Conservation (phyloP, 2,329 filamentous ascomycete species). For the Aspergillus pseudonomiae region DNA sequence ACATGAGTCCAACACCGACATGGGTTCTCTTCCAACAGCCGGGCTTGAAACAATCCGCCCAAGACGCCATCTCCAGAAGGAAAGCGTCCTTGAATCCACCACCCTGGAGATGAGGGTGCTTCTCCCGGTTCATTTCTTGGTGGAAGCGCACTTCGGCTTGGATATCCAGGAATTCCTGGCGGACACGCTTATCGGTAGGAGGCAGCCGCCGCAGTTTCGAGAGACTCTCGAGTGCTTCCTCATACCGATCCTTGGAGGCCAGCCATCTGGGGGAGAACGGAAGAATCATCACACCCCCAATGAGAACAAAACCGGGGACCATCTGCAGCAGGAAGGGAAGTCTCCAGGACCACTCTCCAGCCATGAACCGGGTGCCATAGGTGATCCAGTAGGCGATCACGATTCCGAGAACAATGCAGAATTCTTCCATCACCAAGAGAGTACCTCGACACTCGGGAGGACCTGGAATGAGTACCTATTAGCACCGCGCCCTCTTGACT, state of each 20-base stretch:
- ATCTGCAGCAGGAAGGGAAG: slow-evolving; percentile 54
- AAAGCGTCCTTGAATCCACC: slow-evolving; percentile 38
- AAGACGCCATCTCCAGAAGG: slow-evolving; percentile 53
- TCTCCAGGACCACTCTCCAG: slow-evolving; percentile 51
- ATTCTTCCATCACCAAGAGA: slow-evolving; percentile 47
- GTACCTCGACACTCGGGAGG: slow-evolving; percentile 54
- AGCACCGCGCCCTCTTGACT: not conserved
- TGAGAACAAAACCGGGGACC: slow-evolving; percentile 42
- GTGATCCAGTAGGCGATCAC: slow-evolving; percentile 48
- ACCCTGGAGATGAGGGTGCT: slow-evolving; percentile 43
- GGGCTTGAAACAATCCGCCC: slow-evolving; percentile 54
- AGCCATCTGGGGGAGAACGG: slow-evolving; percentile 62
- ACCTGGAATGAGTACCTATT: slow-evolving; percentile 17
- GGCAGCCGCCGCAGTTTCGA: slow-evolving; percentile 55
- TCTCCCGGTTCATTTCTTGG: slow-evolving; percentile 45
- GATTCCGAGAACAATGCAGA: slow-evolving; percentile 46
- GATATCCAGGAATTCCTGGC: slow-evolving; percentile 55
- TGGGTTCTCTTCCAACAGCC: slow-evolving; percentile 56
- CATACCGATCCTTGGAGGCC: slow-evolving; percentile 49
- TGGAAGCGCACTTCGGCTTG: slow-evolving; percentile 59
- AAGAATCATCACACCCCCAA: slow-evolving; percentile 46
- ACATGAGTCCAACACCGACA: slow-evolving; percentile 57
- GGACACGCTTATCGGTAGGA: slow-evolving; percentile 52
- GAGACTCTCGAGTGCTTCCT: slow-evolving; percentile 54
- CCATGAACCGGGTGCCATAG: slow-evolving; percentile 48